Conservation (phyloP, 2,329 filamentous ascomycete genomes). For the Penicillium digitatum region DNA sequence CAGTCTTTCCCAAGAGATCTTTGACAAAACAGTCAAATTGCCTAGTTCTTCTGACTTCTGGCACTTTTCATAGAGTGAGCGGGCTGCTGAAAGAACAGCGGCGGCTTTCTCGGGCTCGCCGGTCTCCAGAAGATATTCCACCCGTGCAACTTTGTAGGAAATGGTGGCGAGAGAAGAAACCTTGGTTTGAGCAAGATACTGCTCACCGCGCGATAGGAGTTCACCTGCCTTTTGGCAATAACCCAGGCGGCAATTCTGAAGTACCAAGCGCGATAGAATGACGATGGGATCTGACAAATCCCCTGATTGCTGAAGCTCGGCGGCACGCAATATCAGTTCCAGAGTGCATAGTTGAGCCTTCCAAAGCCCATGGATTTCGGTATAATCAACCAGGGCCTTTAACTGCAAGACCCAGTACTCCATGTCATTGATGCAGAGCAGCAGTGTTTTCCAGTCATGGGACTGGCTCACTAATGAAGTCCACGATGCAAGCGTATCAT, state of each 20-base stretch:
- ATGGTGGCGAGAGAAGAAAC: constrained; percentile 48
- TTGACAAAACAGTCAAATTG: constrained; percentile 37
- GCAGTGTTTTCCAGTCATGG: constrained; percentile 41
- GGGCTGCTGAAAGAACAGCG: constrained; percentile 31
- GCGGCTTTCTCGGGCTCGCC: constrained; percentile 61
- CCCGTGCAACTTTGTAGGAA: constrained; percentile 64
- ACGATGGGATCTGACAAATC: constrained; percentile 41
- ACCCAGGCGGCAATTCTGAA: constrained; percentile 58
- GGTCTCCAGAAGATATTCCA: constrained; percentile 68
- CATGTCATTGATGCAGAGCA: constrained; percentile 48
- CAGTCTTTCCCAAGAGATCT: constrained; percentile 50
- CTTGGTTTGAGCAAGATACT: constrained; percentile 41
- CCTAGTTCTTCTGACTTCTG: constrained; percentile 31
- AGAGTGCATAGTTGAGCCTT: constrained; percentile 49
- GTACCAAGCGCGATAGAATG: constrained; percentile 47
- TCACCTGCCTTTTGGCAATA: constrained; percentile 57
- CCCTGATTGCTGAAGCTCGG: constrained; percentile 43
- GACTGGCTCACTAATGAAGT: constrained; percentile 44
- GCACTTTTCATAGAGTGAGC: constrained; percentile 31
- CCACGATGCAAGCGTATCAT: constrained; percentile 36
- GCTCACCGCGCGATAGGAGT: constrained; percentile 57
- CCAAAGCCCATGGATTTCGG: constrained; percentile 55
- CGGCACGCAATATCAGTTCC: constrained; percentile 46
- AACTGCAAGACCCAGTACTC: constrained; percentile 51
- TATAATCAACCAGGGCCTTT: constrained; percentile 52